phyloP scores from a whole-genome alignment of 2,329 filamentous ascomycete genomes.

The Drechslerella coelobrocha region DNA sequence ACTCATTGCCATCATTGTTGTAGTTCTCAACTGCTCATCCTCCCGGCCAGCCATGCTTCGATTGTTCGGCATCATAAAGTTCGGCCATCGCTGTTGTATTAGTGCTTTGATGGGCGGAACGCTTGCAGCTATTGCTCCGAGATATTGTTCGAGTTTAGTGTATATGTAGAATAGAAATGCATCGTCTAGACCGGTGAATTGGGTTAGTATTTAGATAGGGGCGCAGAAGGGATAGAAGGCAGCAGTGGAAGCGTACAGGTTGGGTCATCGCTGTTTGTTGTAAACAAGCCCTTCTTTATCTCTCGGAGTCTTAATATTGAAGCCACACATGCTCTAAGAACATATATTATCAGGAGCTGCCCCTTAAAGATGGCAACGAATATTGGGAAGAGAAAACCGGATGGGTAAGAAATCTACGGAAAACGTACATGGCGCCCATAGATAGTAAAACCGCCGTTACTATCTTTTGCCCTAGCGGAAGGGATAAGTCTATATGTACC shows the following conservation, averaged over 20 bases:
- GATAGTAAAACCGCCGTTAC: conserved; percentile 31
- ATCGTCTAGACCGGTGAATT: conserved; percentile 12
- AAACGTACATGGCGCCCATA: conserved; percentile 28
- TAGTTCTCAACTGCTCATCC: conserved; percentile 29
- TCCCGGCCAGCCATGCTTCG: conserved; percentile 20
- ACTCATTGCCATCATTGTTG: conserved; percentile 11
- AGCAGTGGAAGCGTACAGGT: conserved; percentile 16
- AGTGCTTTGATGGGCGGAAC: conserved; percentile 35
- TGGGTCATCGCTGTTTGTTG: conserved; percentile 18
- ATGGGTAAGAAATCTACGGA: neutral
- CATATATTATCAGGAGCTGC: too few relatives aligned
- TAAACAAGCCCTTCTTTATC: conserved; percentile 12
- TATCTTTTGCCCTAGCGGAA: conserved; percentile 34
- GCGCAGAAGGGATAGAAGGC: too few relatives aligned
- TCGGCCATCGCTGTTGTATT: conserved; percentile 25
- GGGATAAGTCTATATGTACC: conserved; percentile 16
- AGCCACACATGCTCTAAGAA: conserved; percentile 29
- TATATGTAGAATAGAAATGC: conserved; percentile 22
- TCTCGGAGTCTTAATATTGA: conserved; percentile 31
- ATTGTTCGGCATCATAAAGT: conserved; percentile 10
- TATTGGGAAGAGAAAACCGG: neutral
- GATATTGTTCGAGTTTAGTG: conserved; percentile 29
- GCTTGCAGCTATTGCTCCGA: conserved; percentile 39
- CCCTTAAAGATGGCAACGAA: too few relatives aligned
- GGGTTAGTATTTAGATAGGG: too few relatives aligned